Conservation (phyloP, 2,329 filamentous ascomycete genomes). For the Fusarium citri region DNA sequence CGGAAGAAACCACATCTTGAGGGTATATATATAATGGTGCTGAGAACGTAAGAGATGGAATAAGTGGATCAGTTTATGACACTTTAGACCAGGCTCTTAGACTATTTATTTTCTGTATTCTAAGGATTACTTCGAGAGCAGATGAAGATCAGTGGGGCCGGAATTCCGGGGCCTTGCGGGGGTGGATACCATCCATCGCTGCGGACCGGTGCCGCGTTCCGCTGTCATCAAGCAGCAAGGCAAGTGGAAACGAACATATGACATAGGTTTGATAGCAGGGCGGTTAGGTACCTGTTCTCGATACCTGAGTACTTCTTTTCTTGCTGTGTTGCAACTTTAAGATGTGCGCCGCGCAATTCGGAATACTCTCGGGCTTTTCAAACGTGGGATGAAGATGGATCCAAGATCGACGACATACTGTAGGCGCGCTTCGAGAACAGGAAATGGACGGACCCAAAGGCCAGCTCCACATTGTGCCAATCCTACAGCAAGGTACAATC, state of each 20-base stretch:
- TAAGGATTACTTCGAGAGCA: background rate
- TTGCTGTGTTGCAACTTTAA: background rate
- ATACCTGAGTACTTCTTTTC: background rate
- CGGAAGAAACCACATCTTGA: background rate
- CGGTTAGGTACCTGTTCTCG: background rate
- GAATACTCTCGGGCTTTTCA: constrained; percentile 28
- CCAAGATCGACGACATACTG: constrained; percentile 10
- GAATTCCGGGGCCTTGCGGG: background rate
- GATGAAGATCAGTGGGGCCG: constrained; percentile 13
- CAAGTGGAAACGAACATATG: background rate
- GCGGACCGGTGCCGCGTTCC: constrained; percentile 14
- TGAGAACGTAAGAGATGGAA: background rate
- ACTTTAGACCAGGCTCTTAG: background rate
- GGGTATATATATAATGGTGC: too few species aligned
- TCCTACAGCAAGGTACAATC: background rate
- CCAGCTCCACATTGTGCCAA: constrained; percentile 8
- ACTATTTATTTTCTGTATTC: background rate
- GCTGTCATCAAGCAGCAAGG: constrained; percentile 3
- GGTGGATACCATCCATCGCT: background rate
- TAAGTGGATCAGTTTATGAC: background rate
- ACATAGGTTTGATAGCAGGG: background rate
- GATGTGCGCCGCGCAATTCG: constrained; percentile 14
- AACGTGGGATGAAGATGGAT: background rate
- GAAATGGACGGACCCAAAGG: background rate
- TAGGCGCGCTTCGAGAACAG: constrained; percentile 7